phyloP scores from a whole-genome alignment of 2,329 filamentous ascomycete species.

The Nannizziopsis arthrosporioides region DNA sequence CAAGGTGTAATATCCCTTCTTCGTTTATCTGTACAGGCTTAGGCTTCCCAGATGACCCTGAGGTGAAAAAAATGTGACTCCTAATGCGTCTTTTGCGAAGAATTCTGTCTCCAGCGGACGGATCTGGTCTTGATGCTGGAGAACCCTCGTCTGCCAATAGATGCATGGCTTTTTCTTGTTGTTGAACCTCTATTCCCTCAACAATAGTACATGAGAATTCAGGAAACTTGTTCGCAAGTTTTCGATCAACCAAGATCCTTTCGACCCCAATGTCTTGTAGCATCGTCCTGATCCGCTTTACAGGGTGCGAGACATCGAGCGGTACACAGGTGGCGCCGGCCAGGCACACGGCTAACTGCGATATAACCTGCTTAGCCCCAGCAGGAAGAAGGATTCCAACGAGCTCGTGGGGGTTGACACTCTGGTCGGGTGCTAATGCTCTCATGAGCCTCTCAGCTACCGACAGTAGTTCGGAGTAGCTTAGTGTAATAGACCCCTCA shows the following conservation, averaged over 20 bases:
- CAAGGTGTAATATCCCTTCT: slow-evolving; percentile 17
- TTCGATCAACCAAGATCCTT: slow-evolving; percentile 12
- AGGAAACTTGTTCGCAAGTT: slow-evolving; percentile 1
- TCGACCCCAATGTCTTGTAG: slow-evolving; percentile 11
- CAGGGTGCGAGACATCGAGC: slow-evolving; percentile 17
- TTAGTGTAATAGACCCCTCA: no score
- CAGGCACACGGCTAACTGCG: slow-evolving; percentile 20
- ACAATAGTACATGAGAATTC: not conserved
- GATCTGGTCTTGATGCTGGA: not conserved
- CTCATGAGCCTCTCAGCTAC: no score
- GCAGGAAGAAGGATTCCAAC: slow-evolving; percentile 17
- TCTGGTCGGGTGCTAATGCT: no score
- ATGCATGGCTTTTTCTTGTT: not conserved
- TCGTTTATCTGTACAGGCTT: slow-evolving; percentile 18
- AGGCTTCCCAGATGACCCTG: slow-evolving; percentile 10
- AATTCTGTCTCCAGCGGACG: slow-evolving; percentile 2
- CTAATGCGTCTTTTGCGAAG: slow-evolving; percentile 2
- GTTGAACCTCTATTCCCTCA: not conserved
- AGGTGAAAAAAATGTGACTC: slow-evolving; percentile 8
- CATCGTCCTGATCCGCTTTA: slow-evolving; percentile 14
- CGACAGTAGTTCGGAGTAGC: no score
- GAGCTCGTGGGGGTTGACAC: no score
- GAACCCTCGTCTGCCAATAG: not conserved
- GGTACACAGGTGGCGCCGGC: slow-evolving; percentile 19
- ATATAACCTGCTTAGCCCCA: slow-evolving; percentile 16